Evolutionary conservation across 2,329 filamentous ascomycete genomes (phyloP).

Genomic region (Leptographium galeiforme): DNA sequence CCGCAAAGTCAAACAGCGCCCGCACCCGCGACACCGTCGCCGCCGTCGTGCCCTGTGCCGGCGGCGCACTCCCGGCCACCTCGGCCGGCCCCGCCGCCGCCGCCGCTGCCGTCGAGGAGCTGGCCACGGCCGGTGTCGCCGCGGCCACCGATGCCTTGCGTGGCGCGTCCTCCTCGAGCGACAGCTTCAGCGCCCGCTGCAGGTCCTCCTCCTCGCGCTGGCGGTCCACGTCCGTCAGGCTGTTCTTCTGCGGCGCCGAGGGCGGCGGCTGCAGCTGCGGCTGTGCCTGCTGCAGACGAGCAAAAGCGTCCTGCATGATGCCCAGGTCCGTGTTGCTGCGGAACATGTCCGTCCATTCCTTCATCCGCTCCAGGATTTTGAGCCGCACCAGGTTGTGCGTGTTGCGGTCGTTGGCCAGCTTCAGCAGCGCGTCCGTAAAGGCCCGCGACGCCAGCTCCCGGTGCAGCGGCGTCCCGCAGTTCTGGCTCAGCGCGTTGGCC

Average conservation of each 20-base stretch:
- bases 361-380: slow-evolving; percentile 94
- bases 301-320: slow-evolving; percentile 94
- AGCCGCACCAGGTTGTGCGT: slow-evolving; percentile 93
- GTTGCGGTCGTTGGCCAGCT: slow-evolving; percentile 85
- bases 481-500: slow-evolving; percentile 81
- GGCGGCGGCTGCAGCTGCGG: slow-evolving; percentile 72
- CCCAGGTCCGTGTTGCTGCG: slow-evolving; percentile 77
- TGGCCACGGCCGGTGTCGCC: background rate
- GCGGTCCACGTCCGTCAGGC: slow-evolving; percentile 78
- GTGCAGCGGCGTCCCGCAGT: slow-evolving; percentile 77
- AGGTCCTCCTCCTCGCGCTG: slow-evolving; percentile 95
- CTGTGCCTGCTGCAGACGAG: slow-evolving; percentile 70
- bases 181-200: slow-evolving; percentile 88
- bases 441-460: slow-evolving; percentile 80
- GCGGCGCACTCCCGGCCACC: background rate
- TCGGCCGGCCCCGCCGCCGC: slow-evolving; percentile 36
- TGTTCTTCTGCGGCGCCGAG: slow-evolving; percentile 83
- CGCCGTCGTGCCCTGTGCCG: slow-evolving; percentile 63
- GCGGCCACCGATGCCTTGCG: slow-evolving; percentile 33
- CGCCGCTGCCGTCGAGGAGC: slow-evolving; percentile 12
- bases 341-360: slow-evolving; percentile 94
- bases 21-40: slow-evolving; percentile 91
- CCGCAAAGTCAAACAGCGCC: slow-evolving; percentile 87
- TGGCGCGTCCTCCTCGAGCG: slow-evolving; percentile 71
- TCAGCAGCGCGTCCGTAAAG: slow-evolving; percentile 85